Evolutionary conservation across 1,284 basidiomycete species (phyloP), one percentile per base, ranked within the genome.

Genomic region (Apiotrichum montevideense): DNA sequence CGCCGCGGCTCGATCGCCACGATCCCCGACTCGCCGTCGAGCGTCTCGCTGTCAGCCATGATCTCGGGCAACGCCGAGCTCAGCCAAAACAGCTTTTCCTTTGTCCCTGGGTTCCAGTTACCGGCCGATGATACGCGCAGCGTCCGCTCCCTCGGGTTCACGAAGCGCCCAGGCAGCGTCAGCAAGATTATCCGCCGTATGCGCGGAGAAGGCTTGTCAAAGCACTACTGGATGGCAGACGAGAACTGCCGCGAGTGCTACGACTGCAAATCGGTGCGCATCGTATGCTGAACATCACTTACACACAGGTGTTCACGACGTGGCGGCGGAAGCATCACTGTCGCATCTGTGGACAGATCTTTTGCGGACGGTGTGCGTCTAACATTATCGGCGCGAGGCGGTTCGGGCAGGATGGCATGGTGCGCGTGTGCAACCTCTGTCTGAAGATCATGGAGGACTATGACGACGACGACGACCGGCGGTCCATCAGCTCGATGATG

Each of bases 141-240:
- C 55, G 66, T 75, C 3, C 64, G 68, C 32, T 74, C 70, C 41
- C 46, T 74, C 35, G 74, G 60, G 8, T 62, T 68, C n/a, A 64
- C 86, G 51, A 86, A 86, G 64, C 80, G 85, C 62, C 85, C 86
- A 6, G 86, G 82, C 13, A 91, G 88, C 11, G 90, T 91, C 1
- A 91, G 88, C 35, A 90, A 91, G 76, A 87, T 91, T 32, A 94
- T 95, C 60, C 80, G 90, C 62, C 80, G 89, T 60, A 84, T 95
- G 69, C 81, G 90, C 51, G 91, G 91, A 48, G 90, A 94, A 83
- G 78, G 77, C 3, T 54, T 78, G 57, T 69, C 63, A 55, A 76
- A 57, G 61, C 89, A 94, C 69, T 96, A 95, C 71, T 97, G 93
- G 93, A 95, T 96, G 90, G 90, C 93, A 59, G 96, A 98, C 70